phyloP scores from a whole-genome alignment of 2,329 filamentous ascomycete species.

The Periconia sp. region DNA sequence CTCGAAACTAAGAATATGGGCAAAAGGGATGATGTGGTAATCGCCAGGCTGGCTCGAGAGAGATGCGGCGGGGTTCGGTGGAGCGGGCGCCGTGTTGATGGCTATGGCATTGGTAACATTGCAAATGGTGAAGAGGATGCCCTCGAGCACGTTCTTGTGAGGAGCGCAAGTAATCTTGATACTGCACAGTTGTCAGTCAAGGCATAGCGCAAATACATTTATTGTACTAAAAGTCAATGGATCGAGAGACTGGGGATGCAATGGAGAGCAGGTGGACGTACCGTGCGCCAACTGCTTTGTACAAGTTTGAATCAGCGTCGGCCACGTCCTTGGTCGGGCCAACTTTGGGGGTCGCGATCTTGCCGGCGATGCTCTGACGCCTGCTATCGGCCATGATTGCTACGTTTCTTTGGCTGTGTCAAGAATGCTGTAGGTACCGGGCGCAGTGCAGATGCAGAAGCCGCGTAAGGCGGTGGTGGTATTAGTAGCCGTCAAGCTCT shows the following conservation, averaged over 20 bases:
- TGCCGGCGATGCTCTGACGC: constrained; percentile 57
- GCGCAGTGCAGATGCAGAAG: background rate
- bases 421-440: too few species aligned
- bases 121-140: constrained; percentile 63
- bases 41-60: constrained; percentile 50
- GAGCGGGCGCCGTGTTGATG: constrained; percentile 57
- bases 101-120: constrained; percentile 63
- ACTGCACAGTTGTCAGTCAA: constrained; percentile 41
- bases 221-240: background rate
- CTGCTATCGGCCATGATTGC: constrained; percentile 59
- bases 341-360: constrained; percentile 55
- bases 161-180: constrained; percentile 60
- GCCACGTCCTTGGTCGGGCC: constrained; percentile 48
- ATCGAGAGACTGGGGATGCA: background rate
- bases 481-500: constrained; percentile 13
- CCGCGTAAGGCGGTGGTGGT: background rate
- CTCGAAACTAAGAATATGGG: constrained; percentile 60
- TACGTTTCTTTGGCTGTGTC: constrained; percentile 10
- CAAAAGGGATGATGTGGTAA: constrained; percentile 63
- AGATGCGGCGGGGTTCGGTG: constrained; percentile 46
- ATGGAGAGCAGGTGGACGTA: constrained; percentile 44
- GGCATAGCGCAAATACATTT: too few species aligned
- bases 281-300: constrained; percentile 64
- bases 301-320: constrained; percentile 56
- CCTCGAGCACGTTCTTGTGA: constrained; percentile 58